phyloP scores from a whole-genome alignment of 768 basidiomycete genomes.

The Auriscalpium orientale region DNA sequence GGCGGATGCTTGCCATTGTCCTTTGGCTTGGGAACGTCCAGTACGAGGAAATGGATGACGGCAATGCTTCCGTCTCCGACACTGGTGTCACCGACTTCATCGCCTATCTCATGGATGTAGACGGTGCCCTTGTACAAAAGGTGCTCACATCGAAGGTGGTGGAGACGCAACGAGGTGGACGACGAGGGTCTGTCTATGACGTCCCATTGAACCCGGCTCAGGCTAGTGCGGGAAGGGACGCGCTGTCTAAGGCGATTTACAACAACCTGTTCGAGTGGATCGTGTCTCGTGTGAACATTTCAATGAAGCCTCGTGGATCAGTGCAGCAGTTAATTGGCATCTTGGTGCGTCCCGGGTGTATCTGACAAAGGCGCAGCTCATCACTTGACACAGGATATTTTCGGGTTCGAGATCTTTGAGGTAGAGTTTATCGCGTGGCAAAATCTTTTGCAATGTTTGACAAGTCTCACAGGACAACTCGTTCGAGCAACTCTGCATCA shows the following conservation, averaged over 20 bases:
- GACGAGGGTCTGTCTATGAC: slow-evolving; percentile 93
- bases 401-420: slow-evolving; percentile 98
- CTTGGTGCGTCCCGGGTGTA: slow-evolving; percentile 42
- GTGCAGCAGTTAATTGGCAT: slow-evolving; percentile 87
- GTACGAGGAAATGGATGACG: slow-evolving; percentile 82
- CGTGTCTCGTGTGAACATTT: slow-evolving; percentile 89
- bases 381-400: slow-evolving; percentile 66
- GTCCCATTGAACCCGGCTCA: slow-evolving; percentile 93
- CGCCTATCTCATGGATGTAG: slow-evolving; percentile 88
- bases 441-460: background rate
- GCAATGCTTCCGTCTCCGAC: slow-evolving; percentile 77
- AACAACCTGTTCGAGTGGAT: slow-evolving; percentile 99
- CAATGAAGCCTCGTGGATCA: slow-evolving; percentile 82
- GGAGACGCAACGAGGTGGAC: slow-evolving; percentile 89
- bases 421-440: slow-evolving; percentile 30
- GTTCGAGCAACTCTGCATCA: slow-evolving; percentile 98
- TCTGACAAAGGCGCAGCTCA: background rate
- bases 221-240: slow-evolving; percentile 82
- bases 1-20: slow-evolving; percentile 84
- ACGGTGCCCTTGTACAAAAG: slow-evolving; percentile 73
- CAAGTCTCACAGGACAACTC: slow-evolving; percentile 66
- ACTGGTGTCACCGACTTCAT: slow-evolving; percentile 90
- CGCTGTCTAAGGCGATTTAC: slow-evolving; percentile 92
- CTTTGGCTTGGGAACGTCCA: slow-evolving; percentile 97
- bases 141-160: slow-evolving; percentile 78